Conservation (phyloP, 2,329 filamentous ascomycete species). For the Aspergillus quadricinctus region DNA sequence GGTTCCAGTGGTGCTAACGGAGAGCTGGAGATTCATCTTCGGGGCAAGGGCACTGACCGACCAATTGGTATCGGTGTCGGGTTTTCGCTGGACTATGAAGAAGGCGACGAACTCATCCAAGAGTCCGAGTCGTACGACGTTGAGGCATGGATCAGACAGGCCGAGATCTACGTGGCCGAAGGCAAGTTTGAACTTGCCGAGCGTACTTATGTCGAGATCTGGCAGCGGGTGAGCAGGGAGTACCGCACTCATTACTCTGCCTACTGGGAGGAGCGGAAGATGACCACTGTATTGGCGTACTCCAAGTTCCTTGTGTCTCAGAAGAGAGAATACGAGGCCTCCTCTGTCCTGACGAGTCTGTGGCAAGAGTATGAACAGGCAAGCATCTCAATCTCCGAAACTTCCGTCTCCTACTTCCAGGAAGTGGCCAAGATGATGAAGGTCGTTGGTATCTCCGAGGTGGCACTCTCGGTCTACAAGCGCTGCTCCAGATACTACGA, state of each 20-base stretch:
- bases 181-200: slow-evolving; percentile 39
- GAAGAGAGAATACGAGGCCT: slow-evolving; percentile 43
- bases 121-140: slow-evolving; percentile 28
- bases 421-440: slow-evolving; percentile 46
- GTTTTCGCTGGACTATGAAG: neutral
- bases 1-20: slow-evolving; percentile 20
- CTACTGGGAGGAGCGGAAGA: slow-evolving; percentile 47
- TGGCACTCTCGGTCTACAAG: slow-evolving; percentile 48
- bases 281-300: slow-evolving; percentile 45
- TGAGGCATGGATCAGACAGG: slow-evolving; percentile 33
- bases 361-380: slow-evolving; percentile 49
- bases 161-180: slow-evolving; percentile 34
- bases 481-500: slow-evolving; percentile 34
- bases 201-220: slow-evolving; percentile 47
- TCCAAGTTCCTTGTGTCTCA: slow-evolving; percentile 45
- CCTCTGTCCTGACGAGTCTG: slow-evolving; percentile 43
- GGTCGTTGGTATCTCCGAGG: slow-evolving; percentile 40
- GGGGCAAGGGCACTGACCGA: neutral
- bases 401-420: slow-evolving; percentile 32
- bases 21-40: slow-evolving; percentile 10
- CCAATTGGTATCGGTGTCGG: neutral
- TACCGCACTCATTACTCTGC: slow-evolving; percentile 41
- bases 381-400: slow-evolving; percentile 38
- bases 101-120: neutral
- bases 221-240: slow-evolving; percentile 48